These are phyloP conservation scores for Calonectria crousiana DNA, from an alignment of 2,329 filamentous ascomycete species.

Conservation along the genomic window DNA sequence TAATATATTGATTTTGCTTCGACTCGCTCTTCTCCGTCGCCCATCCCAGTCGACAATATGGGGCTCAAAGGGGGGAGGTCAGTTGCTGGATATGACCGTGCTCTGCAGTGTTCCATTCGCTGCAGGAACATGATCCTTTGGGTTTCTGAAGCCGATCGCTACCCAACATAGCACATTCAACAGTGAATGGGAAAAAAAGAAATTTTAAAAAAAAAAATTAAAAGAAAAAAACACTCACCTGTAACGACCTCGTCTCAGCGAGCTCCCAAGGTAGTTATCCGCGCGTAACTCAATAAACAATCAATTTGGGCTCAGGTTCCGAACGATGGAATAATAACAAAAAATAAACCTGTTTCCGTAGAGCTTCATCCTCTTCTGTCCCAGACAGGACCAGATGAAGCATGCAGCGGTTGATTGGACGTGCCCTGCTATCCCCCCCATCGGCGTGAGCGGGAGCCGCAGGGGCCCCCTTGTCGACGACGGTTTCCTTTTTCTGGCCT, in stretches of 20 bases:
- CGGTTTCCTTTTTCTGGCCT: background rate
- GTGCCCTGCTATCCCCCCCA: background rate
- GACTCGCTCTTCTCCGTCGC: background rate
- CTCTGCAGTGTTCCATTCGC: background rate
- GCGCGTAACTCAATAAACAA: background rate
- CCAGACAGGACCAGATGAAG: background rate
- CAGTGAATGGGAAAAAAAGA: background rate
- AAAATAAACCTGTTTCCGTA: background rate
- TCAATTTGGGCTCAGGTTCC: background rate
- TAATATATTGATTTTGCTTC: background rate
- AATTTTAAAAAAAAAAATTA: background rate
- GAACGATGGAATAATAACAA: background rate
- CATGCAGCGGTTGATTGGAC: slow-evolving; percentile 1
- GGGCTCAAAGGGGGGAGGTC: background rate
- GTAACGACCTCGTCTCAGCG: background rate
- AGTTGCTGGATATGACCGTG: background rate
- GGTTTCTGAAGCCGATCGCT: background rate
- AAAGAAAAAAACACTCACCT: background rate
- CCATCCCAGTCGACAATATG: background rate
- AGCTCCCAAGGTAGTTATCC: background rate
- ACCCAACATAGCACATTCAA: background rate
- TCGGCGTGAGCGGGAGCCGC: background rate
- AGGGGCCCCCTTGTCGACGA: slow-evolving; percentile 14
- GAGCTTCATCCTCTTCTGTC: background rate
- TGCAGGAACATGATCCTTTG: background rate